Conservation (phyloP, 768 basidiomycete species). For the Termitomyces sp. region DNA sequence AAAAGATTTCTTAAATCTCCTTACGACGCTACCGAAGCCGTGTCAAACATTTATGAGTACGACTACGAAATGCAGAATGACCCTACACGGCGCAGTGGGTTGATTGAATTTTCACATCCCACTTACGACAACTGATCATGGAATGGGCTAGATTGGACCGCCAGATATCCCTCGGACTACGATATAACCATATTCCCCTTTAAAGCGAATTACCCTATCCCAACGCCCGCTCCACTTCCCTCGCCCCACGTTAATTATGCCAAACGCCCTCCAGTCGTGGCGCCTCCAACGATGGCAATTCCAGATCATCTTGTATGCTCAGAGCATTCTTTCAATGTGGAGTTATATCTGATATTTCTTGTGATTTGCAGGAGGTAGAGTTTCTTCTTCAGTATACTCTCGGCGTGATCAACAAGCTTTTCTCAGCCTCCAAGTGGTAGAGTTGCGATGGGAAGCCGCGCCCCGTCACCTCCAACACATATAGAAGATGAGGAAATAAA, state of each 20-base stretch:
- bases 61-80: conserved; percentile 20
- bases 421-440: background rate
- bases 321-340: background rate
- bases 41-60: conserved; percentile 30
- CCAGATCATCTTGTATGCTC: background rate
- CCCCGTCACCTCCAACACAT: background rate
- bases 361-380: background rate
- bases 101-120: background rate
- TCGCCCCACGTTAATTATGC: conserved; percentile 15
- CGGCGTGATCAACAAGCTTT: background rate
- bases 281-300: background rate
- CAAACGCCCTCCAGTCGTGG: conserved; percentile 10
- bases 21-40: conserved; percentile 2
- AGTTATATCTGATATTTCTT: background rate
- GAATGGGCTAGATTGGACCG: conserved; percentile 12
- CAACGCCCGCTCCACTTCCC: conserved; percentile 18
- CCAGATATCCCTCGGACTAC: conserved; percentile 9
- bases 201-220: conserved; percentile 20
- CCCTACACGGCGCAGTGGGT: conserved; percentile 20
- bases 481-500: background rate
- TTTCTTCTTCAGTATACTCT: background rate
- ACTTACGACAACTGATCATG: background rate
- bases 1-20: conserved; percentile 14
- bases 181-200: conserved; percentile 20
- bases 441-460: background rate